Percentiles rank a stretch among this genome's conserved stretches.
Evolutionary conservation across 2,329 filamentous ascomycete species (phyloP).

Genomic region (Cladosporium phlei): DNA sequence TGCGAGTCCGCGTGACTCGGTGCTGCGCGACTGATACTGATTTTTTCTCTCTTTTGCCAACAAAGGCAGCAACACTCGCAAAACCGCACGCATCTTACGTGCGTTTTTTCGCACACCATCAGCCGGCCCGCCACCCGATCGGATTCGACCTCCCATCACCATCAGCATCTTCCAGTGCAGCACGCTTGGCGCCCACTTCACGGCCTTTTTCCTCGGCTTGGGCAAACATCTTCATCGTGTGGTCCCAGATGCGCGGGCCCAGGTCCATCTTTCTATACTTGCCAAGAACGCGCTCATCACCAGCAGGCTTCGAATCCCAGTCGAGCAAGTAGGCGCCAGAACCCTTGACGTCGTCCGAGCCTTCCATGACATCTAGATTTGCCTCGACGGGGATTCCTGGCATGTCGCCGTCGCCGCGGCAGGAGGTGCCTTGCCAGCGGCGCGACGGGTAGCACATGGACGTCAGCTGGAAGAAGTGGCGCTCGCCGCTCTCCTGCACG

Average conservation of each 20-base stretch:
- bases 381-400: conserved; percentile 28
- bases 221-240: conserved; percentile 33
- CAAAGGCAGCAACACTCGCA: too few relatives aligned
- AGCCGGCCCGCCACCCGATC: conserved; percentile 28
- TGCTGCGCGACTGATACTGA: too few relatives aligned
- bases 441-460: conserved; percentile 30
- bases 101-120: conserved; percentile 12
- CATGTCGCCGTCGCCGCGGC: conserved; percentile 17
- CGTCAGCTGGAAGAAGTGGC: conserved; percentile 42
- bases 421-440: conserved; percentile 5
- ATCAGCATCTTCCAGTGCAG: conserved; percentile 24
- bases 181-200: conserved; percentile 25
- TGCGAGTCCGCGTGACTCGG: too few relatives aligned
- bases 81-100: too few relatives aligned
- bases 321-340: conserved; percentile 36
- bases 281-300: conserved; percentile 29
- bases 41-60: too few relatives aligned
- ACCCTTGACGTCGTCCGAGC: conserved; percentile 28
- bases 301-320: conserved; percentile 34
- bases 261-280: conserved; percentile 31
- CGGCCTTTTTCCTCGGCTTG: conserved; percentile 24
- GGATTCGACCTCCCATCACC: conserved; percentile 24
- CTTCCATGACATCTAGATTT: conserved; percentile 26
- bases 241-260: conserved; percentile 33
- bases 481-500: conserved; percentile 41